These are phyloP conservation scores for Fusarium stilboides DNA, from an alignment of 2,329 filamentous ascomycete genomes.

Conservation along the genomic window DNA sequence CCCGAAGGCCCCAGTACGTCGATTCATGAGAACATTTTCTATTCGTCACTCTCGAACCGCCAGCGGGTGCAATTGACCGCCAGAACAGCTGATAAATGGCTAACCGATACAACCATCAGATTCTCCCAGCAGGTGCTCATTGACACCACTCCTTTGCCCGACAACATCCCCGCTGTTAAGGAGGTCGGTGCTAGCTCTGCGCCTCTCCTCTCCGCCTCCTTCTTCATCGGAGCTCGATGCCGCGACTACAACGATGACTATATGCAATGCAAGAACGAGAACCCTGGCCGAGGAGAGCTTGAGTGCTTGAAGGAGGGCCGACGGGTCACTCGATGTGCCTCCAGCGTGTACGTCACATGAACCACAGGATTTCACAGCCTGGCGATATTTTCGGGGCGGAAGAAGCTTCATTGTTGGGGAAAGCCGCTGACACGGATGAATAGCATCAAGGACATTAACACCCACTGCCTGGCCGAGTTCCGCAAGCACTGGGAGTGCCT, in stretches of 20 bases:
- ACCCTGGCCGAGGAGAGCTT: slow-evolving; percentile 89
- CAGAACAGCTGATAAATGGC: slow-evolving; percentile 38
- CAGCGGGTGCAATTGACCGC: slow-evolving; percentile 44
- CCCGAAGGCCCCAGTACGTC: slow-evolving; percentile 61
- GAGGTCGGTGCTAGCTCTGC: slow-evolving; percentile 95
- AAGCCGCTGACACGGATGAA: slow-evolving; percentile 39
- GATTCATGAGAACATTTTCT: not conserved
- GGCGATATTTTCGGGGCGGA: not conserved
- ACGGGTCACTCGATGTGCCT: slow-evolving; percentile 95
- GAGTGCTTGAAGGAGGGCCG: slow-evolving; percentile 97
- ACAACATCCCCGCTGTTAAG: slow-evolving; percentile 90
- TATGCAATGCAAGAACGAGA: slow-evolving; percentile 99
- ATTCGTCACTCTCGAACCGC: slow-evolving; percentile 2
- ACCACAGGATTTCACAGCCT: not conserved
- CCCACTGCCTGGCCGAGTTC: slow-evolving; percentile 92
- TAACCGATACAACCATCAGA: slow-evolving; percentile 66
- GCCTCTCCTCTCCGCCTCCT: slow-evolving; percentile 90
- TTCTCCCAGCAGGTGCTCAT: slow-evolving; percentile 95
- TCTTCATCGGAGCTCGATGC: slow-evolving; percentile 98
- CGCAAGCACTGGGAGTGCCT: slow-evolving; percentile 95
- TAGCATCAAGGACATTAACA: slow-evolving; percentile 96
- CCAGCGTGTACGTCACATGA: slow-evolving; percentile 83
- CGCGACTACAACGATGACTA: slow-evolving; percentile 97
- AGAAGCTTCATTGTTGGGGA: slow-evolving; percentile 1
- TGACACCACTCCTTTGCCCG: slow-evolving; percentile 95